A percentile compares a stretch with the other conserved stretches of the same genome.
Conservation (phyloP, 2,329 filamentous ascomycete species). For the Diaporthe destruens region DNA sequence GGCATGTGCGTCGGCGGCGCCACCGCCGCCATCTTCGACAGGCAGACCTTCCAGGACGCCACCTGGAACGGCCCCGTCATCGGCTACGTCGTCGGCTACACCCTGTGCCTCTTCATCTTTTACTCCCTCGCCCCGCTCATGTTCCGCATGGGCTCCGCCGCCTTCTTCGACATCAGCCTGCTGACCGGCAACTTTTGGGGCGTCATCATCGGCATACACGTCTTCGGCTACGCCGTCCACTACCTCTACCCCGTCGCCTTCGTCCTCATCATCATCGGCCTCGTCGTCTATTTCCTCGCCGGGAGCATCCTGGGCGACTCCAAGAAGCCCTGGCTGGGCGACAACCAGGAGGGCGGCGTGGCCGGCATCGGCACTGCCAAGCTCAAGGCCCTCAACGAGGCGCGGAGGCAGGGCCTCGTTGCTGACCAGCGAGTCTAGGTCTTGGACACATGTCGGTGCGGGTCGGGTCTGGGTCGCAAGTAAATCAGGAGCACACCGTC, state of each 20-base stretch:
- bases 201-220: slow-evolving; percentile 88
- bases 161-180: slow-evolving; percentile 96
- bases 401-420: slow-evolving; percentile 56
- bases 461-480: background rate
- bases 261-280: slow-evolving; percentile 87
- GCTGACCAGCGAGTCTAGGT: slow-evolving; percentile 37
- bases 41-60: slow-evolving; percentile 73
- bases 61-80: slow-evolving; percentile 76
- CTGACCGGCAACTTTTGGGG: slow-evolving; percentile 98
- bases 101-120: slow-evolving; percentile 84
- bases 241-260: slow-evolving; percentile 97
- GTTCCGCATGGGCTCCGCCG: slow-evolving; percentile 89
- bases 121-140: slow-evolving; percentile 90
- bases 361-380: slow-evolving; percentile 88
- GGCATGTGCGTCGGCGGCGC: slow-evolving; percentile 92
- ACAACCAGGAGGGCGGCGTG: slow-evolving; percentile 84
- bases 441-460: background rate
- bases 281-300: slow-evolving; percentile 88
- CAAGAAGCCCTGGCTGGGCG: slow-evolving; percentile 94
- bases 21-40: slow-evolving; percentile 93
- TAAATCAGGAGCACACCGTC: background rate
- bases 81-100: slow-evolving; percentile 92
- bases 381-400: slow-evolving; percentile 75
- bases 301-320: slow-evolving; percentile 87
- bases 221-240: slow-evolving; percentile 85